Evolutionary conservation across 2,329 filamentous ascomycete species (phyloP).

Genomic region (Xylaria sp.): DNA sequence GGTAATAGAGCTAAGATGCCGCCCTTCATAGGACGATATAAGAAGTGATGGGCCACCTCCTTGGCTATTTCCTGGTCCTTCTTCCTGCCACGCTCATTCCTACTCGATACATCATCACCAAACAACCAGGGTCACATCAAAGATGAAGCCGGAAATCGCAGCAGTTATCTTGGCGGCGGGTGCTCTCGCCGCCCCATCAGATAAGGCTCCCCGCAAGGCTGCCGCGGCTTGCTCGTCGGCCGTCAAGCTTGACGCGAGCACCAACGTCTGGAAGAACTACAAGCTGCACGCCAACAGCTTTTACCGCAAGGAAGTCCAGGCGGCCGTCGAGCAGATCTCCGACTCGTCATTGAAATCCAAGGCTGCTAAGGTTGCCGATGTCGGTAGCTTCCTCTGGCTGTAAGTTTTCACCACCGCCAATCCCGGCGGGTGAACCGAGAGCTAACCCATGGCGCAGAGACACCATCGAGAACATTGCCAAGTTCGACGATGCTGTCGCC

Average conservation of each 20-base stretch:
- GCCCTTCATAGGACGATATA: constrained; percentile 31
- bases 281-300: constrained; percentile 42
- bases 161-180: constrained; percentile 38
- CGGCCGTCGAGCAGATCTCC: constrained; percentile 35
- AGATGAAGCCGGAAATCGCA: constrained; percentile 40
- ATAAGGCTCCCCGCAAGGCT: constrained; percentile 26
- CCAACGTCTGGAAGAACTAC: constrained; percentile 41
- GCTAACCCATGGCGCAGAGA: constrained; percentile 46
- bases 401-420: constrained; percentile 39
- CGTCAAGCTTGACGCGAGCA: constrained; percentile 40
- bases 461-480: constrained; percentile 56
- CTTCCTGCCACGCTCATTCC: constrained; percentile 33
- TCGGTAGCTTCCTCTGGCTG: constrained; percentile 62
- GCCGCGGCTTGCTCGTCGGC: constrained; percentile 36
- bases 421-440: background rate
- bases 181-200: constrained; percentile 39
- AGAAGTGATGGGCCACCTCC: constrained; percentile 30
- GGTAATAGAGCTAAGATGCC: background rate
- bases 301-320: constrained; percentile 39
- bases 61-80: constrained; percentile 22
- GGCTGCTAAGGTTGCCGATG: constrained; percentile 57
- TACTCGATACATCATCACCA: constrained; percentile 27
- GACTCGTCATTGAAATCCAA: constrained; percentile 59
- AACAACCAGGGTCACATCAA: constrained; percentile 32
- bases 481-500: constrained; percentile 54